phyloP scores from a whole-genome alignment of 1,284 basidiomycete species.

The Moniliophthora roreri region DNA sequence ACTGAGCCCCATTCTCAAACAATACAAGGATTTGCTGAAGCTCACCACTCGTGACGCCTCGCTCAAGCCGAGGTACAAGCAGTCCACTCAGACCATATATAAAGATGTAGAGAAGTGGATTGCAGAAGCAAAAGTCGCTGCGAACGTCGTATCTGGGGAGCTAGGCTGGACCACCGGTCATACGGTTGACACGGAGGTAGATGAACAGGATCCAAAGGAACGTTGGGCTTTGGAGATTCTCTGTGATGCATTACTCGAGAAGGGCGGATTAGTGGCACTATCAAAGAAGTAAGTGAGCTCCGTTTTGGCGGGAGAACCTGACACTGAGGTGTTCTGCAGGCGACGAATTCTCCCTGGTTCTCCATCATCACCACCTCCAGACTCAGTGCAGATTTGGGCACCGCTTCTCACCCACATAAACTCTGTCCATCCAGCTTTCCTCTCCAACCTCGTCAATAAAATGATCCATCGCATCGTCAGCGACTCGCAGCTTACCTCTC shows the following conservation, averaged over 20 bases:
- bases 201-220: conserved; percentile 49
- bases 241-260: conserved; percentile 59
- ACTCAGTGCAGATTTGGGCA: conserved; percentile 66
- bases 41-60: conserved; percentile 59
- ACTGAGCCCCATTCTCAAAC: conserved; percentile 57
- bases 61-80: conserved; percentile 49
- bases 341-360: conserved; percentile 55
- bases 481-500: background rate
- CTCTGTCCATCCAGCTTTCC: conserved; percentile 54
- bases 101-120: conserved; percentile 74
- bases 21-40: conserved; percentile 71
- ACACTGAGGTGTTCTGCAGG: conserved; percentile 35
- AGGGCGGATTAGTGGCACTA: conserved; percentile 72
- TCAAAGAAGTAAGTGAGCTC: conserved; percentile 66
- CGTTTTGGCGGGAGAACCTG: background rate
- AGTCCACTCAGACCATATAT: conserved; percentile 46
- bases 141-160: conserved; percentile 43
- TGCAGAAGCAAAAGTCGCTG: conserved; percentile 64
- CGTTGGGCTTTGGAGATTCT: conserved; percentile 68
- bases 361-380: conserved; percentile 46
- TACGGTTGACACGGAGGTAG: conserved; percentile 28
- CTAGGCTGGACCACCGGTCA: conserved; percentile 44
- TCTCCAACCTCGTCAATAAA: conserved; percentile 48
- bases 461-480: conserved; percentile 43
- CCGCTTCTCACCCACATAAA: conserved; percentile 69